Evolutionary conservation across 495 filamentous ascomycete species (phyloP), one percentile per base, ranked within the genome.

Genomic region (Hyaloscypha hepaticicola): DNA sequence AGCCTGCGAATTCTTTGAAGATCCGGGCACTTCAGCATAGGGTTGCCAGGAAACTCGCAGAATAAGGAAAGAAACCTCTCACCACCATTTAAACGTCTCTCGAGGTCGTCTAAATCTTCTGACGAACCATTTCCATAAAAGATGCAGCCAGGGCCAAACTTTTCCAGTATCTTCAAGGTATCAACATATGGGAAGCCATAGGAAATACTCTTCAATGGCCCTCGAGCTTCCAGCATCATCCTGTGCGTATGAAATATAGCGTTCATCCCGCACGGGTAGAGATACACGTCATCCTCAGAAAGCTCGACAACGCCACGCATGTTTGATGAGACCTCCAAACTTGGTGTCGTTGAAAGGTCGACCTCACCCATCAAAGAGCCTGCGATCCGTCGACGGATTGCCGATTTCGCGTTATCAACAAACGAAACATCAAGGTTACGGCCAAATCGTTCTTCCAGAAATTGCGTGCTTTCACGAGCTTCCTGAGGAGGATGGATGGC

Each of bases 171-270:
- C 73, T 99, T 99, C 34, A 99, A 83, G 0, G 96, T 97, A 75
- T 98, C 96, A 50, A 96, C 89, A 67, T 99, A 99, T 3, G 95
- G 93, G 68, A 98, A 99, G 5, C 89, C 91, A 72, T 85, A 91
- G 66, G 85, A 87, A 67, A 93, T 81, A 69, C 88, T 91, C 74
- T 90, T 89, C 64, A 80, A 71, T 26, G 70, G 76, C 12, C 84
- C 86, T 50, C 85, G 82, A 4, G 83, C 79, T 61, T 76, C 77
- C 64, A 96, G 75, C 22, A 96, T 74, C 29, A 82, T 83, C 58
- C 88, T 87, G 74, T 98, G 95, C 0, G 88, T 81, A 66, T 92
- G 90, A 76, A 93, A 99, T 24, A 99, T 97, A 38, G 95, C 86
- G 71, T 87, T 96, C 93, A 99, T 99, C 26, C 95, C 95, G 52